These are phyloP conservation scores for Schizothecium vesticola DNA, from an alignment of 495 filamentous ascomycete genomes.

Conservation along the genomic window DNA sequence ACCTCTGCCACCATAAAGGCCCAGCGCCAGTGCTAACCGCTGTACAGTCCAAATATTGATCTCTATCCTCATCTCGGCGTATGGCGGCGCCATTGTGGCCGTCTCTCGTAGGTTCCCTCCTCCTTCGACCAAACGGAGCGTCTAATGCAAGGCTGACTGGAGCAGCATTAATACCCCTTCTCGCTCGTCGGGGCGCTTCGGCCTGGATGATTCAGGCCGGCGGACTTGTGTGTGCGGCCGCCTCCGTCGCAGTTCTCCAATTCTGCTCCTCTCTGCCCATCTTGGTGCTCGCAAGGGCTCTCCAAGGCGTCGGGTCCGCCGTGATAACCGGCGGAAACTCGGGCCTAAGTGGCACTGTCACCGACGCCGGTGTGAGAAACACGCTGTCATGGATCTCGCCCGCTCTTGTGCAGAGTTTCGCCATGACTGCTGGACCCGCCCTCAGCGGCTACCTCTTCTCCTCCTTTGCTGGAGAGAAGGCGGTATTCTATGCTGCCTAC, in stretches of 20 bases:
- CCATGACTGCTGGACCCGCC: constrained; percentile 19
- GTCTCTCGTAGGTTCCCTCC: constrained; percentile 21
- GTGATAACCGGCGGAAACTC: constrained; percentile 19
- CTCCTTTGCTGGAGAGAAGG: constrained; percentile 2
- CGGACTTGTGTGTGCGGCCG: constrained; percentile 18
- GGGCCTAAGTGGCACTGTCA: constrained; percentile 9
- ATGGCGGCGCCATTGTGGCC: constrained; percentile 25
- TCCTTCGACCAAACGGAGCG: not conserved
- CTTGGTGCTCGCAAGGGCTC: constrained; percentile 20
- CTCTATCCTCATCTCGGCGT: constrained; percentile 23
- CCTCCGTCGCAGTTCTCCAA: constrained; percentile 22
- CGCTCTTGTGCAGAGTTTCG: constrained; percentile 20
- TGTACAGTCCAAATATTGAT: constrained; percentile 24
- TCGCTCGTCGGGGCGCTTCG: constrained; percentile 11
- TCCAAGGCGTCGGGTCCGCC: constrained; percentile 24
- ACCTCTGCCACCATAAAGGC: not conserved
- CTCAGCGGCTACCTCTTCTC: constrained; percentile 19
- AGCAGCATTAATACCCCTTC: constrained; percentile 22
- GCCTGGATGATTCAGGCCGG: constrained; percentile 14
- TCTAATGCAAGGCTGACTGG: not conserved
- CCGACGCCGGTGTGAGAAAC: not conserved
- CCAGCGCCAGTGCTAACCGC: not conserved
- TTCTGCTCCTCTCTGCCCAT: constrained; percentile 9
- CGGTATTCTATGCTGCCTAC: constrained; percentile 25
- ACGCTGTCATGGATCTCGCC: constrained; percentile 15